Conservation (phyloP, 805 yeast species). For the Cyberlindnera sargentensis region DNA sequence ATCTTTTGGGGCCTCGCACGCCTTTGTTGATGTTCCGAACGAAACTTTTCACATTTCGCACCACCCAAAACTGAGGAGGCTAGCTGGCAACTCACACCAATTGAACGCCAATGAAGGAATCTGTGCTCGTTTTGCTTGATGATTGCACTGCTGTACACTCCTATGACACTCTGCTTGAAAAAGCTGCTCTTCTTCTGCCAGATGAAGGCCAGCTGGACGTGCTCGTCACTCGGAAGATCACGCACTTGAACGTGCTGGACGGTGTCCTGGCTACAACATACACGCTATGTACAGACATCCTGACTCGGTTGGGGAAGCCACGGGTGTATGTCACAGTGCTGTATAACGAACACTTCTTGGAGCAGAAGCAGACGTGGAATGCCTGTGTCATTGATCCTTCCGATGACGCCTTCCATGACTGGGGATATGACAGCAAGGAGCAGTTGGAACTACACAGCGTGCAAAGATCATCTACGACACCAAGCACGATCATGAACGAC, state of each 20-base stretch:
- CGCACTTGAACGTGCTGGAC: conserved; percentile 17
- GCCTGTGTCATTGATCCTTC: conserved; percentile 10
- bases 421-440: conserved; percentile 9
- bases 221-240: conserved; percentile 10
- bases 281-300: conserved; percentile 12
- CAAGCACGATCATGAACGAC: conserved; percentile 4
- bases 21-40: neutral
- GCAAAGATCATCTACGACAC: conserved; percentile 1
- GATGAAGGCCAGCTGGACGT: conserved; percentile 18
- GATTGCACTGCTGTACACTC: conserved; percentile 14
- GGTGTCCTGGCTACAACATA: conserved; percentile 17
- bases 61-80: too few relatives aligned
- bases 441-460: conserved; percentile 4
- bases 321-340: conserved; percentile 14
- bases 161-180: conserved; percentile 15
- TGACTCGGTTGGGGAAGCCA: conserved; percentile 4
- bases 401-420: conserved; percentile 8
- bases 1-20: neutral
- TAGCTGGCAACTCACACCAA: too few relatives aligned
- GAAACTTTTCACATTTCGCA: too few relatives aligned
- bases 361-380: conserved; percentile 15
- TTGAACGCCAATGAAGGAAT: neutral
- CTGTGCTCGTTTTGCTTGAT: conserved; percentile 16
- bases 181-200: conserved; percentile 8
- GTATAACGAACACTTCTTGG: conserved; percentile 20